phyloP scores from a whole-genome alignment of 768 basidiomycete genomes.

The Calocybe indica region DNA sequence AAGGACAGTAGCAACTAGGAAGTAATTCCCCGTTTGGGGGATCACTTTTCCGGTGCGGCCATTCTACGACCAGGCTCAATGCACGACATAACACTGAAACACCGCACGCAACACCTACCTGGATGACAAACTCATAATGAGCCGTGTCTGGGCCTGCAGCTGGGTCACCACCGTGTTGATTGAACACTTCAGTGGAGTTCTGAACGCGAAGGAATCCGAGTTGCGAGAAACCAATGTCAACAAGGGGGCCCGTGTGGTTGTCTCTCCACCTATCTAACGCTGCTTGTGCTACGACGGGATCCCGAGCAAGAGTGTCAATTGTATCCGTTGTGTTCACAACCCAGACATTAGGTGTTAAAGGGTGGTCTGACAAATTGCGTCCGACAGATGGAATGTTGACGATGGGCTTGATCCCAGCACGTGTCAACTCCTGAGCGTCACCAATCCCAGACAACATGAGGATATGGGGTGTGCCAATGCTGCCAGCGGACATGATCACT shows the following conservation, averaged over 20 bases:
- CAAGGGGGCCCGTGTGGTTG: slow-evolving; percentile 10
- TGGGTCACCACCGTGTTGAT: slow-evolving; percentile 10
- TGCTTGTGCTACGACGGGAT: slow-evolving; percentile 3
- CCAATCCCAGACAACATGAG: slow-evolving; percentile 11
- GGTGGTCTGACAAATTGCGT: slow-evolving; percentile 21
- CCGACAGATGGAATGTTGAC: slow-evolving; percentile 23
- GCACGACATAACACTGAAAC: neutral
- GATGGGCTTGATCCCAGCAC: slow-evolving; percentile 15
- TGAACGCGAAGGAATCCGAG: slow-evolving; percentile 16
- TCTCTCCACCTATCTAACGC: slow-evolving; percentile 10
- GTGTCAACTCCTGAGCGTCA: slow-evolving; percentile 4
- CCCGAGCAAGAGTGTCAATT: neutral
- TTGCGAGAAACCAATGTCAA: slow-evolving; percentile 6
- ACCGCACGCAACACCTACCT: neutral
- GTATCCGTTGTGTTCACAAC: slow-evolving; percentile 10
- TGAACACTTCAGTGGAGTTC: slow-evolving; percentile 1
- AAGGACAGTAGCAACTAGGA: neutral
- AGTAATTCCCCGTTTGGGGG: slow-evolving; percentile 2
- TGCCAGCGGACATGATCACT: neutral
- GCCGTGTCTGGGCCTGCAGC: slow-evolving; percentile 14
- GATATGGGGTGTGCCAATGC: neutral
- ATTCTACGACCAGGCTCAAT: neutral
- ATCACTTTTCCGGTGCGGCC: slow-evolving; percentile 3
- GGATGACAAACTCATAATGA: slow-evolving; percentile 13
- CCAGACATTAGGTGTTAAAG: slow-evolving; percentile 8